These are phyloP conservation scores for Musa troglodytarum DNA, from an alignment of 176 grass and related monocot genomes.

Conservation along the genomic window DNA sequence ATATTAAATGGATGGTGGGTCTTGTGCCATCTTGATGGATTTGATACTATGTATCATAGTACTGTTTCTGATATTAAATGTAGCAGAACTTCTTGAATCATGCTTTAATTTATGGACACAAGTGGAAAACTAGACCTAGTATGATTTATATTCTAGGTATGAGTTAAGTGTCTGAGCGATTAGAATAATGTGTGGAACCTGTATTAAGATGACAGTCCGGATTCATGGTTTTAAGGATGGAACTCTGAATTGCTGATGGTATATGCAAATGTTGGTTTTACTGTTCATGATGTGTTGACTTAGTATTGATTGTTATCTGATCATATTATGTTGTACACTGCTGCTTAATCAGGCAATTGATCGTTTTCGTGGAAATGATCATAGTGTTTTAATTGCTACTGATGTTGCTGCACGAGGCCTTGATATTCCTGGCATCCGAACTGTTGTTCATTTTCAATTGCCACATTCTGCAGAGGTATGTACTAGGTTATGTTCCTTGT, in stretches of 20 bases:
- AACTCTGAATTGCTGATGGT: no score
- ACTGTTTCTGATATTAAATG: neutral
- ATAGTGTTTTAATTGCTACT: constrained; percentile 64
- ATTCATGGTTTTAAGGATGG: no score
- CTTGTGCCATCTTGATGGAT: neutral
- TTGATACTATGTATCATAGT: neutral
- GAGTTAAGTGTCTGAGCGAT: neutral
- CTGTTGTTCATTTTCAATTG: constrained; percentile 88
- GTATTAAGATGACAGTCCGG: no score
- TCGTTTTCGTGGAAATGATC: constrained; percentile 74
- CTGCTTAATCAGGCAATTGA: constrained; percentile 55
- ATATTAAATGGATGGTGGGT: neutral
- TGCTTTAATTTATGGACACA: neutral
- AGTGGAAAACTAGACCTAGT: neutral
- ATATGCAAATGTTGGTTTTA: no score
- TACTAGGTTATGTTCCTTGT: constrained; percentile 15
- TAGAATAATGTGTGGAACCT: no score
- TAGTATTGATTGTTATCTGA: constrained; percentile 8
- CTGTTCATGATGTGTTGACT: neutral
- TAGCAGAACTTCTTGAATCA: neutral
- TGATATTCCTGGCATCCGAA: constrained; percentile 81
- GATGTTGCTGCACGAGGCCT: constrained; percentile 86
- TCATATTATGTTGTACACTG: constrained; percentile 7
- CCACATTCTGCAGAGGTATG: constrained; percentile 85
- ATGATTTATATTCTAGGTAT: neutral